Evolutionary conservation across 768 basidiomycete genomes (phyloP).

Genomic region (Lyophyllum atratum): DNA sequence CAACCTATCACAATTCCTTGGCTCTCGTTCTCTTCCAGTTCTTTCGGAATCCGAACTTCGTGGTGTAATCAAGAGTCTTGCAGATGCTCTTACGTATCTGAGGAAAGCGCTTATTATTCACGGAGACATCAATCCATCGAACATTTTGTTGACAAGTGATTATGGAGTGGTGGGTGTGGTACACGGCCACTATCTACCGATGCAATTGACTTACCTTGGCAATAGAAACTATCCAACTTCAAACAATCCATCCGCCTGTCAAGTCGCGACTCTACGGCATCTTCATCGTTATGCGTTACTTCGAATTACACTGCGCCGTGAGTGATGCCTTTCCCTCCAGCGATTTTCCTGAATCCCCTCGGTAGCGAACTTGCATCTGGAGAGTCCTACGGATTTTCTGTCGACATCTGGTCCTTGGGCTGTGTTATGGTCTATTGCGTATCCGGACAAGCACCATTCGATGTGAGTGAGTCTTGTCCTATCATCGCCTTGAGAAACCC

Average conservation of each 20-base stretch:
- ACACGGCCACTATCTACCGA: not conserved
- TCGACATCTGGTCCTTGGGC: constrained; percentile 52
- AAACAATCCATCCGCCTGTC: constrained; percentile 32
- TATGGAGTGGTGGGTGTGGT: constrained; percentile 37
- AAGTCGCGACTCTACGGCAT: constrained; percentile 19
- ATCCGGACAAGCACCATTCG: constrained; percentile 33
- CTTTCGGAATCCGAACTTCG: constrained; percentile 38
- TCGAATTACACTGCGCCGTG: constrained; percentile 44
- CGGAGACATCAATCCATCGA: constrained; percentile 40
- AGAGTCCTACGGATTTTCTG: constrained; percentile 32
- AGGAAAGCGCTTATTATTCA: constrained; percentile 44
- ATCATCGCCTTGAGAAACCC: not conserved
- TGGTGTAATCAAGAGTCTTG: constrained; percentile 37
- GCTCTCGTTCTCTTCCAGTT: constrained; percentile 16
- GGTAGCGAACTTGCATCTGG: constrained; percentile 40
- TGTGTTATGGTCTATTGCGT: constrained; percentile 40
- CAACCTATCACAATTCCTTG: constrained; percentile 33
- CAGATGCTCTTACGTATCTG: constrained; percentile 45
- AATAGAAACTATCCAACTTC: constrained; percentile 49
- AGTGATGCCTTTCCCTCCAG: constrained; percentile 10
- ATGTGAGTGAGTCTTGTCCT: constrained; percentile 23
- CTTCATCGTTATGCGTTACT: constrained; percentile 19
- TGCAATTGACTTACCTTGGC: not conserved
- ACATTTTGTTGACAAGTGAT: constrained; percentile 41
- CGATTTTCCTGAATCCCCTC: not conserved